Percentiles rank a stretch among this genome's conserved stretches.
phyloP scores from a whole-genome alignment of 176 grass and related monocot genomes.

The Phyllostachys edulis region DNA sequence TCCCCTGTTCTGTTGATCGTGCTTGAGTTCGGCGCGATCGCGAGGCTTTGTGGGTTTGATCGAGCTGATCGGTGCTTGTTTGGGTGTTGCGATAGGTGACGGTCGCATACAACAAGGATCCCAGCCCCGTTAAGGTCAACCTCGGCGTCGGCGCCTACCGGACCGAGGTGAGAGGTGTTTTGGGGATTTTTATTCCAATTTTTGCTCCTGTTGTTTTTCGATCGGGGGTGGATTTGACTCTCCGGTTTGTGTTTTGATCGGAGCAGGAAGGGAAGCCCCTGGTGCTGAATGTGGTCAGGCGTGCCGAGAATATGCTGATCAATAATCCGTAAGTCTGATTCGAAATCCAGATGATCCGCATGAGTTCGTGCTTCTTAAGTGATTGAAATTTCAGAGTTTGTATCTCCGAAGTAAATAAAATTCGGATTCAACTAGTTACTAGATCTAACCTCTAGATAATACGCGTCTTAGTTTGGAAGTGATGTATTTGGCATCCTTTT shows the following conservation, averaged over 20 bases:
- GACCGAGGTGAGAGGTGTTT: conserved; percentile 67
- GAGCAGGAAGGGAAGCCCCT: conserved; percentile 96
- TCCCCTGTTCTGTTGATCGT: not conserved
- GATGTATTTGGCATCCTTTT: conserved; percentile 11
- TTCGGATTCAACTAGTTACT: not conserved
- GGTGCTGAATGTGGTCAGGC: conserved; percentile 86
- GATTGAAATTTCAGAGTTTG: conserved; percentile 1
- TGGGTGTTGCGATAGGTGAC: conserved; percentile 57
- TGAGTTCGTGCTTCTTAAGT: not conserved
- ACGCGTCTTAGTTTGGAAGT: not conserved
- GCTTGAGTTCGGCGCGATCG: conserved; percentile 17
- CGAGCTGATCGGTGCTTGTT: conserved; percentile 12
- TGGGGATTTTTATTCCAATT: not conserved
- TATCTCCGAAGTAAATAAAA: not conserved
- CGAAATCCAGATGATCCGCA: not conserved
- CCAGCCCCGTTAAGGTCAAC: conserved; percentile 86
- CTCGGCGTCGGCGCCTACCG: conserved; percentile 96
- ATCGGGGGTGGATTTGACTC: conserved; percentile 26
- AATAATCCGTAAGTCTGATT: conserved; percentile 65
- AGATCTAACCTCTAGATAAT: conserved; percentile 38
- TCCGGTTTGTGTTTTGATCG: not conserved
- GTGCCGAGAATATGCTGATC: conserved; percentile 67
- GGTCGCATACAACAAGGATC: conserved; percentile 97
- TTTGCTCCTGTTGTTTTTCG: not conserved
- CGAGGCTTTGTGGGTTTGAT: conserved; percentile 1